phyloP scores from a whole-genome alignment of 208 protist genomes.

The Acanthamoeba culbertsoni region DNA sequence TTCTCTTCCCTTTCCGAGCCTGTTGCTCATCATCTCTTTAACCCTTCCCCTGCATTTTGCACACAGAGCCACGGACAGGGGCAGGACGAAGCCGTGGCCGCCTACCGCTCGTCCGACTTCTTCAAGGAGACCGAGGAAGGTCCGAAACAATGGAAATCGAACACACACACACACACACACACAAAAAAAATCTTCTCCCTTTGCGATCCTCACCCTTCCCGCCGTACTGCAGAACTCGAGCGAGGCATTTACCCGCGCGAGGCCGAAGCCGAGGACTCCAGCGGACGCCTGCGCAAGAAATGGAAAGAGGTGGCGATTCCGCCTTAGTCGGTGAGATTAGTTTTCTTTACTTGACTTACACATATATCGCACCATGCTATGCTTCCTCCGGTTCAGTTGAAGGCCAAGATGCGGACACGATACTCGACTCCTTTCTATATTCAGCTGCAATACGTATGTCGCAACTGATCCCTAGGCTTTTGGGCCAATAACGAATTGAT shows the following conservation, averaged over 20 bases:
- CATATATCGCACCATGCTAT: too few relatives aligned
- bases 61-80: neutral
- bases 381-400: too few relatives aligned
- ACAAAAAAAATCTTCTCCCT: neutral
- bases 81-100: neutral
- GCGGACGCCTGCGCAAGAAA: neutral
- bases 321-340: too few relatives aligned
- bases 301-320: too few relatives aligned
- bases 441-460: constrained; percentile 13
- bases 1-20: too few relatives aligned
- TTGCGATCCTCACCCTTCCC: neutral
- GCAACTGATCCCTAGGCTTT: too few relatives aligned
- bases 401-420: neutral
- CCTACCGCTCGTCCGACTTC: neutral
- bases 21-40: too few relatives aligned
- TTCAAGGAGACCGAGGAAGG: neutral
- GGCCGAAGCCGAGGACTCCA: neutral
- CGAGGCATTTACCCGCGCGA: constrained; percentile 3
- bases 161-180: neutral
- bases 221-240: neutral
- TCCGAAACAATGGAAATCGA: neutral
- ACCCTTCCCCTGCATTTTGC: too few relatives aligned
- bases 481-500: too few relatives aligned
- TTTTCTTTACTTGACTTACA: too few relatives aligned
- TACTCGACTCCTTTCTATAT: constrained; percentile 16